Evolutionary conservation across 139 green algal genomes (phyloP).

Genomic region (Chlorella ohadii): DNA sequence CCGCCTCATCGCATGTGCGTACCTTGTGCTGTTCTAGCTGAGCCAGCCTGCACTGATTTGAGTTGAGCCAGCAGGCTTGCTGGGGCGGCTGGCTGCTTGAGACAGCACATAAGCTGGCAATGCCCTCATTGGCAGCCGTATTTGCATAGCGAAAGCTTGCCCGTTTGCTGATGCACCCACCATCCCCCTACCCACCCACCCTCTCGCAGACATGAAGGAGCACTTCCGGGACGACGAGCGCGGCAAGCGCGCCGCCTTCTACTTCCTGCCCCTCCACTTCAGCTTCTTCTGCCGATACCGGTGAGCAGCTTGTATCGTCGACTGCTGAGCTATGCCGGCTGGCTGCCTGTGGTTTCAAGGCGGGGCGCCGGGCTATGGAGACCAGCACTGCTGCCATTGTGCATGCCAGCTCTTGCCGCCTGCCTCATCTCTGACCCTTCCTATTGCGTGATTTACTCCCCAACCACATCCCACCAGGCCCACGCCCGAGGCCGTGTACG

Average conservation of each 20-base stretch:
- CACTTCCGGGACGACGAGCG: slow-evolving; percentile 85
- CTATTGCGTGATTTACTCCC: not conserved
- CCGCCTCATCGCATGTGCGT: not conserved
- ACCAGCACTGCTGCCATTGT: no score
- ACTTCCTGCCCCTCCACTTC: slow-evolving; percentile 84
- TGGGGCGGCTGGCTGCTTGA: no score
- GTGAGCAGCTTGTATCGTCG: not conserved
- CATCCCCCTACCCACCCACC: not conserved
- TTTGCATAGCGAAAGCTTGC: no score
- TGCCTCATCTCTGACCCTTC: no score
- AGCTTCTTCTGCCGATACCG: slow-evolving; percentile 70
- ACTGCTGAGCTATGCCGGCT: not conserved
- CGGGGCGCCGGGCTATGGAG: no score
- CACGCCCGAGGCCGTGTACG: slow-evolving; percentile 68
- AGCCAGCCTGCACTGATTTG: no score
- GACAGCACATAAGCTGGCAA: no score
- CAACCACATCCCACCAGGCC: slow-evolving; percentile 37
- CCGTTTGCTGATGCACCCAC: no score
- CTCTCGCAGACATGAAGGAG: slow-evolving; percentile 57
- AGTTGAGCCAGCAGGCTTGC: no score
- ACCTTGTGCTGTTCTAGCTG: no score
- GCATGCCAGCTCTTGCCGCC: no score
- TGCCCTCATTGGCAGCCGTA: no score
- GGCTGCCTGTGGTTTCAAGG: not conserved
- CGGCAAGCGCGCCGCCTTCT: slow-evolving; percentile 71